Conservation (phyloP, 306 rosid genomes). For the Cucumis melo region DNA sequence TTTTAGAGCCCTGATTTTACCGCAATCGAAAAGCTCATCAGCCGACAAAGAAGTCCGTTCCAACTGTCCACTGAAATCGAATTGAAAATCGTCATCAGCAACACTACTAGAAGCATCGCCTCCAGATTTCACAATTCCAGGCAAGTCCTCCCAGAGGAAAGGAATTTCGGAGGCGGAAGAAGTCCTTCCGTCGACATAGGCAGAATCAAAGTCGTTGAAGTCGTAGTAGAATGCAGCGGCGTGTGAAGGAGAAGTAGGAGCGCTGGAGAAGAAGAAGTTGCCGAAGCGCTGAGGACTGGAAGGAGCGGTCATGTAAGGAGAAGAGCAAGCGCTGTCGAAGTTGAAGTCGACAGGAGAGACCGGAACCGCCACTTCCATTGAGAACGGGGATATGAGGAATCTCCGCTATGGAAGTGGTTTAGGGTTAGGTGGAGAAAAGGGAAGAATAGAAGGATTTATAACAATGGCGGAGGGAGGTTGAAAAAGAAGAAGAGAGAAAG, state of each 20-base stretch:
- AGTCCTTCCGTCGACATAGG: background rate
- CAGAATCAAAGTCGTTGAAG: background rate
- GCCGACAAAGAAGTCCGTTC: conserved; percentile 34
- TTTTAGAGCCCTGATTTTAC: conserved; percentile 62
- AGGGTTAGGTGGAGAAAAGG: background rate
- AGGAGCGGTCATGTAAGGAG: conserved; percentile 86
- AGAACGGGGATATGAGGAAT: background rate
- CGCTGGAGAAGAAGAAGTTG: conserved; percentile 56
- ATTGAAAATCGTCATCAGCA: conserved; percentile 34
- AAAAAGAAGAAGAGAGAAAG: background rate
- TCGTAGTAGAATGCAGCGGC: conserved; percentile 24
- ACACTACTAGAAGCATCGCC: background rate
- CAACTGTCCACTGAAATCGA: conserved; percentile 40
- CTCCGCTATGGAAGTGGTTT: background rate
- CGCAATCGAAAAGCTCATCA: conserved; percentile 72
- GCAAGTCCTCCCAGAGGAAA: conserved; percentile 48
- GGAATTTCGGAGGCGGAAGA: conserved; percentile 27
- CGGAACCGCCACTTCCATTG: conserved; percentile 24
- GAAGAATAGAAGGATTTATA: background rate
- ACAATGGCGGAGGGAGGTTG: background rate
- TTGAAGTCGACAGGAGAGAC: conserved; percentile 27
- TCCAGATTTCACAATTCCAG: conserved; percentile 36
- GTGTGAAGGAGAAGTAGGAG: conserved; percentile 75
- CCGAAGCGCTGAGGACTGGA: conserved; percentile 70
- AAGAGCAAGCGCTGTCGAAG: conserved; percentile 59